Base-by-base conservation (phyloP, 192 early-diverging fungal genomes). In the Oehlia diaphana region DNA sequence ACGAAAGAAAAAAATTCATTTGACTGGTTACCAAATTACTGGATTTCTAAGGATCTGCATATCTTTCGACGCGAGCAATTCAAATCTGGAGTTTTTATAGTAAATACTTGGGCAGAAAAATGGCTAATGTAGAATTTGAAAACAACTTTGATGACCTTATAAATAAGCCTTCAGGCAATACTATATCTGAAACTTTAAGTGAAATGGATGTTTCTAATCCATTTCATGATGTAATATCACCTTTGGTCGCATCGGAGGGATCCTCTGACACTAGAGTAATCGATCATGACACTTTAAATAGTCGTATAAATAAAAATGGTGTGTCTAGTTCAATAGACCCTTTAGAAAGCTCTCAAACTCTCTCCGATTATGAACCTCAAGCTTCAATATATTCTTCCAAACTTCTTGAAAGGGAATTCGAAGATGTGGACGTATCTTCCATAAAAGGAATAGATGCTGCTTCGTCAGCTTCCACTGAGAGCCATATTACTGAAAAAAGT, bases 101-200 rank as follows among this genome's bases (percentile, higher is more conserved):
- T 12, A 47, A 44, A 47, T 58, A 58, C 19, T 58, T 58, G 5
- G 16, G 50, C 4, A 21, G 10, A 47, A 58, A 58, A 21, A 58
- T 58, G 53, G 53, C 53, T 1, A 19, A 58, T 21, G 14, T 42
- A 13, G 28, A 31, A 63, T 79, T 79, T 62, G 77, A 79, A 62
- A 82, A 78, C 47, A 77, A 82, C 39, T 82, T 82, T 79, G 78
- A 82, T 19, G 81, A 82, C 50, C 65, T 82, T 10, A 1, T 79
- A 12, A 49, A 82, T 44, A 58, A 74, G 47, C 77, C 72, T n/a
- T 35, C 62, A 23, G 63, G 19, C 21, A 76, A 69, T 73, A 71
- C 79, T 8, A 78, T 77, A 69, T 76, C 81, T 42, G 72, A 82
- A 49, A 73, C 66, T 63, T 58, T 82, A 69, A 79, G 49, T 74